Conservation (phyloP, 352 stramenopile genomes). For the Plasmopara halstedii region DNA sequence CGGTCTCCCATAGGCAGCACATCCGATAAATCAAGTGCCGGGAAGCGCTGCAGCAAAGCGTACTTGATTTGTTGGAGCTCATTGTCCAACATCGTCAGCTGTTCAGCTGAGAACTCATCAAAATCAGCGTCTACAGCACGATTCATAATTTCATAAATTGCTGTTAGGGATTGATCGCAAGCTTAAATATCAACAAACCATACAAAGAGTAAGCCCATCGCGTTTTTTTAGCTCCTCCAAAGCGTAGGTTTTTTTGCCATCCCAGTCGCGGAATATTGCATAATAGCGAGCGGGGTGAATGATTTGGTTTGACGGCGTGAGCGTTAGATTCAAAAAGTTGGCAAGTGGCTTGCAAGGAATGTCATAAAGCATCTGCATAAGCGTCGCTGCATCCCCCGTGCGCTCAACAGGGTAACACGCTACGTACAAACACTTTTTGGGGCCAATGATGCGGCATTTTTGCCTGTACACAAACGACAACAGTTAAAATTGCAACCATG, state of each 20-base stretch:
- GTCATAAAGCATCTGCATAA: conserved; percentile 87
- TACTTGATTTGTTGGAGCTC: conserved; percentile 90
- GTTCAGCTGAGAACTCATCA: conserved; percentile 89
- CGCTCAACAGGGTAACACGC: conserved; percentile 87
- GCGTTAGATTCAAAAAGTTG: conserved; percentile 91
- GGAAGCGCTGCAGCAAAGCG: conserved; percentile 85
- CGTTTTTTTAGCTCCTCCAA: conserved; percentile 78
- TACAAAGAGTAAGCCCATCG: conserved; percentile 85
- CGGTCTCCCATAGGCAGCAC: conserved; percentile 86
- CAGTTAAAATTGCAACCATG: conserved; percentile 3
- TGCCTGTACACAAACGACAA: conserved; percentile 35
- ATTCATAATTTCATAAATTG: conserved; percentile 5
- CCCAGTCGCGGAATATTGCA: conserved; percentile 90
- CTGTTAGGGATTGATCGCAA: background rate
- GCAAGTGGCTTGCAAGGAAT: conserved; percentile 86
- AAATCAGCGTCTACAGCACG: conserved; percentile 78
- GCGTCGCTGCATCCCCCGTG: conserved; percentile 58
- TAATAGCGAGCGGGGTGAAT: conserved; percentile 91
- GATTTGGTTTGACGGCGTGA: conserved; percentile 92
- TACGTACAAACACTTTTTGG: conserved; percentile 88
- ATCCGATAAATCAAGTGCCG: conserved; percentile 85
- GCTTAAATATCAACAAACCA: conserved; percentile 9
- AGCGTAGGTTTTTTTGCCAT: conserved; percentile 84
- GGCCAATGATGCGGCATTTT: conserved; percentile 86
- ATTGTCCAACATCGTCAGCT: conserved; percentile 89